Base-by-base conservation (phyloP, 805 yeast species). In the Komagataella populi region DNA sequence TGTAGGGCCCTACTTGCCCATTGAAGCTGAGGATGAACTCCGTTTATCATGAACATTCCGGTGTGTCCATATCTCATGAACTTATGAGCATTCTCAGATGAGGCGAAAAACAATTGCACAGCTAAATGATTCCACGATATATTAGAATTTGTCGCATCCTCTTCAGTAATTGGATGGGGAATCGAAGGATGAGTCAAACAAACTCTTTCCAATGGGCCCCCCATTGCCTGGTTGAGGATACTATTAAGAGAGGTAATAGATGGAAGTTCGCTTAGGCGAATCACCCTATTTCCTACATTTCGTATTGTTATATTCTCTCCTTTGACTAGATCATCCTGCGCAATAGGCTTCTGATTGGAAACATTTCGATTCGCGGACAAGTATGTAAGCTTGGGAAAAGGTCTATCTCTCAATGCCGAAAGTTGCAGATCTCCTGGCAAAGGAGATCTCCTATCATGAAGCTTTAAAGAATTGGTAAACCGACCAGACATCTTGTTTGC, bases 181-280 rank as follows among this genome's bases (percentile, higher is more conserved):
- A 30, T 30, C 5, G 39, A 30, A 23, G 18, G 17, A 16, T 49
- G 23, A n/a, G 23, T n/a, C 24, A 69, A 57, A 12, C 63, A 66
- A 4, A 82, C 57, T 49, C 70, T 72, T 55, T 83, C 87, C 49
- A 85, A 63, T 0, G 87, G 85, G 0, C 95, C 95, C 1, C 93
- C 90, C 56, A 72, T 68, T 0, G 83, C 67, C 50, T 78, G 84
- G 1, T 78, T 60, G 17, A 85, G 56, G 7, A 84, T 64, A 44
- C 78, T 68, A 20, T 69, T 69, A 6, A 80, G 55, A 6, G 83
- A 80, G 6, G 77, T 70, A 24, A 61, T 58, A 0, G 58, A 53
- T 6, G 58, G 61, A 8, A 65, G 58, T 47, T 55, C 55, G 5
- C 45, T 46, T 20, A 48, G 48, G 46, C 51, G 45, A 5, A 45